phyloP scores from a whole-genome alignment of 2,329 filamentous ascomycete genomes.

The Exophiala sp. region DNA sequence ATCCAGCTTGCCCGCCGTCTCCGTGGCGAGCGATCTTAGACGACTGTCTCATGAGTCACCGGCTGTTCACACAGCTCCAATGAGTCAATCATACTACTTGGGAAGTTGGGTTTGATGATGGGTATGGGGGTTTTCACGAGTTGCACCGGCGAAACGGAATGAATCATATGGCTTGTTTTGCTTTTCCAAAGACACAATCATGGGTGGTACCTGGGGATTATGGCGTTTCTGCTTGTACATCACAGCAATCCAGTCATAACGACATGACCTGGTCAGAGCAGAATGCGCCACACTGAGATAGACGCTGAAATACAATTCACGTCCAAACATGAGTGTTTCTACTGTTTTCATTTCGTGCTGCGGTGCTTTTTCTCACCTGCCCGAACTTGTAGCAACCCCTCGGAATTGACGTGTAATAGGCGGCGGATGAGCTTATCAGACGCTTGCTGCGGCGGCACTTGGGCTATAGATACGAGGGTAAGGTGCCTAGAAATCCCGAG shows the following conservation, averaged over 20 bases:
- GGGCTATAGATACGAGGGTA: too few relatives aligned
- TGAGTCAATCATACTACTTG: slow-evolving; percentile 13
- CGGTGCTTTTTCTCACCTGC: background rate
- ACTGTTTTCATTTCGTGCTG: background rate
- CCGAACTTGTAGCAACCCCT: background rate
- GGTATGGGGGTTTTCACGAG: slow-evolving; percentile 25
- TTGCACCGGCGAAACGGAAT: slow-evolving; percentile 25
- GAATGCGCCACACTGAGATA: slow-evolving; percentile 21
- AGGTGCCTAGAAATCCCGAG: too few relatives aligned
- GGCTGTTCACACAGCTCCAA: slow-evolving; percentile 10
- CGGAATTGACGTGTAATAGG: background rate
- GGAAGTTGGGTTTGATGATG: slow-evolving; percentile 19
- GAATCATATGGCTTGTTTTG: slow-evolving; percentile 26
- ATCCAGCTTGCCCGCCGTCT: slow-evolving; percentile 95
- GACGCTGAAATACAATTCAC: slow-evolving; percentile 24
- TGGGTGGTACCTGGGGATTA: slow-evolving; percentile 20
- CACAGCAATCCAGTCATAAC: slow-evolving; percentile 22
- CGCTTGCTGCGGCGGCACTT: too few relatives aligned
- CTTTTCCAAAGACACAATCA: slow-evolving; percentile 16
- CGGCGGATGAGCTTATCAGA: too few relatives aligned
- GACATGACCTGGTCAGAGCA: slow-evolving; percentile 20
- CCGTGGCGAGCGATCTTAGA: slow-evolving; percentile 83
- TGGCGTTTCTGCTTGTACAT: slow-evolving; percentile 27
- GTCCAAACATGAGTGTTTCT: slow-evolving; percentile 11
- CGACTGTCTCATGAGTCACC: slow-evolving; percentile 11